These are phyloP conservation scores for Heimioporus sp. DNA, from an alignment of 768 basidiomycete genomes.

Conservation along the genomic window DNA sequence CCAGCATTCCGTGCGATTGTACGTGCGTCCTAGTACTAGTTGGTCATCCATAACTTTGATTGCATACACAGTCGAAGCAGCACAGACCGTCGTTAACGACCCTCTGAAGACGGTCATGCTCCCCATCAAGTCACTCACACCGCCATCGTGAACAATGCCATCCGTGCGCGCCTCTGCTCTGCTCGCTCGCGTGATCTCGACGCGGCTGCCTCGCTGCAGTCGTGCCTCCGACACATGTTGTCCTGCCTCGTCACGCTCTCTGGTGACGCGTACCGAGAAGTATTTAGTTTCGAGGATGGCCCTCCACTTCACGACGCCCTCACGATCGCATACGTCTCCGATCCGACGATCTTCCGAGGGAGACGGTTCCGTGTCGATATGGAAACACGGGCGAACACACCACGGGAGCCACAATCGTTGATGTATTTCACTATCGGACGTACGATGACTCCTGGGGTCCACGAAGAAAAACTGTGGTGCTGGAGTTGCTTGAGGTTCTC, in stretches of 20 bases:
- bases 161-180: slow-evolving; percentile 55
- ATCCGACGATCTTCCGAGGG: slow-evolving; percentile 61
- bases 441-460: slow-evolving; percentile 67
- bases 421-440: slow-evolving; percentile 62
- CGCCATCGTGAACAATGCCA: slow-evolving; percentile 62
- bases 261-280: slow-evolving; percentile 64
- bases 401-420: slow-evolving; percentile 77
- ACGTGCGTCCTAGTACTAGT: slow-evolving; percentile 26
- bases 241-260: slow-evolving; percentile 77
- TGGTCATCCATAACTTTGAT: background rate
- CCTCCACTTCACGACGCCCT: slow-evolving; percentile 88
- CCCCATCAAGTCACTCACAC: slow-evolving; percentile 88
- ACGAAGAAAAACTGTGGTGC: slow-evolving; percentile 78
- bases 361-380: slow-evolving; percentile 77
- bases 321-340: slow-evolving; percentile 72
- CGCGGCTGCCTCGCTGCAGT: slow-evolving; percentile 21
- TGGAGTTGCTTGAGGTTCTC: slow-evolving; percentile 61
- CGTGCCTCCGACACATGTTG: slow-evolving; percentile 65
- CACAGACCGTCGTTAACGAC: slow-evolving; percentile 74
- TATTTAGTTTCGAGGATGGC: slow-evolving; percentile 80
- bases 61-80: slow-evolving; percentile 61
- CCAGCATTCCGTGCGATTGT: slow-evolving; percentile 83
- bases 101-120: slow-evolving; percentile 74
- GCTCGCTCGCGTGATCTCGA: slow-evolving; percentile 30
- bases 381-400: slow-evolving; percentile 66